These are phyloP conservation scores for Quercus aquifolioides DNA, from an alignment of 306 rosid genomes.

Conservation along the genomic window DNA sequence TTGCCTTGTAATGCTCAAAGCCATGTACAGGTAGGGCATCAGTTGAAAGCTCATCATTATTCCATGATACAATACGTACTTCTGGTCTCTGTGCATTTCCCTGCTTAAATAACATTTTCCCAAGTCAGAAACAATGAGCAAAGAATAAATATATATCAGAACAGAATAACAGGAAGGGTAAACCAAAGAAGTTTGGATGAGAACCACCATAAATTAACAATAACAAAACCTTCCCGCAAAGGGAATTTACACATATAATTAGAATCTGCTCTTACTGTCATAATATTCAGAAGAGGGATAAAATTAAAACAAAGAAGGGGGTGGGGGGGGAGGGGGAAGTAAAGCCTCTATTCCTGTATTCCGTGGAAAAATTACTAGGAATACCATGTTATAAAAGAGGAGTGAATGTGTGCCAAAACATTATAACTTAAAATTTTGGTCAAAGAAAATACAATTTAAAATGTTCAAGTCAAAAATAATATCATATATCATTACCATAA, in stretches of 20 bases:
- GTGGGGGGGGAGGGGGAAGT: background rate
- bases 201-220: background rate
- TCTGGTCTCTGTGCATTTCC: constrained; percentile 98
- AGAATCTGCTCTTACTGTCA: background rate
- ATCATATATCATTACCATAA: background rate
- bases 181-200: background rate
- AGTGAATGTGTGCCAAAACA: background rate
- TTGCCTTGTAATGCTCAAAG: constrained; percentile 96
- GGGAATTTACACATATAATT: background rate
- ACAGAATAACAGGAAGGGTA: background rate
- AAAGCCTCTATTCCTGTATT: background rate
- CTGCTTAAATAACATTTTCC: constrained; percentile 48
- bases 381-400: background rate
- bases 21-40: constrained; percentile 96
- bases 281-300: background rate
- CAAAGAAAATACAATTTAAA: background rate
- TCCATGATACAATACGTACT: constrained; percentile 87
- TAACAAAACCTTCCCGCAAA: background rate
- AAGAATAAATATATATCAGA: background rate
- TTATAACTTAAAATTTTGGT: background rate
- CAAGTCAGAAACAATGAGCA: constrained; percentile 22
- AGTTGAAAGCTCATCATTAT: constrained; percentile 87
- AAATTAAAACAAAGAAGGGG: background rate
- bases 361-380: background rate
- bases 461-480: background rate